phyloP scores from a whole-genome alignment of 2,329 filamentous ascomycete genomes.

The Onygenales sp. region DNA sequence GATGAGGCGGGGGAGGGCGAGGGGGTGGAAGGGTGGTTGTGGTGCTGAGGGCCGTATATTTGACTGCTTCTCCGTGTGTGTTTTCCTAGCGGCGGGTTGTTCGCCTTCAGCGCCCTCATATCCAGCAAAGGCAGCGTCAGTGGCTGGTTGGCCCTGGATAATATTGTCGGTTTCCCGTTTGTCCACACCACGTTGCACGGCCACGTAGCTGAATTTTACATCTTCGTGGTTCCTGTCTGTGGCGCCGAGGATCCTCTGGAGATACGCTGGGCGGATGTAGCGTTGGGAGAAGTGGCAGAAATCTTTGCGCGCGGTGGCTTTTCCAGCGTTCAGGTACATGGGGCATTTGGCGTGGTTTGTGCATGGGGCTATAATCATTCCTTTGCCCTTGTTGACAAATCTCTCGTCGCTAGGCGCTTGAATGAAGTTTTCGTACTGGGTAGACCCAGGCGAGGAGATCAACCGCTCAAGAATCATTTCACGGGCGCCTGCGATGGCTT shows the following conservation, averaged over 20 bases:
- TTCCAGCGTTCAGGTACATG: slow-evolving; percentile 69
- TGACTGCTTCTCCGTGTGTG: slow-evolving; percentile 9
- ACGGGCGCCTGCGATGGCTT: slow-evolving; percentile 77
- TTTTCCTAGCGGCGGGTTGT: neutral
- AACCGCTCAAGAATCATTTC: slow-evolving; percentile 67
- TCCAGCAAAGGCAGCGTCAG: slow-evolving; percentile 61
- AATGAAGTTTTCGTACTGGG: slow-evolving; percentile 29
- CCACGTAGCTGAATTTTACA: slow-evolving; percentile 80
- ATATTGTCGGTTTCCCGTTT: slow-evolving; percentile 35
- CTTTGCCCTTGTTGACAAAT: slow-evolving; percentile 41
- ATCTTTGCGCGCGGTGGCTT: slow-evolving; percentile 68
- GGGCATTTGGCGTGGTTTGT: slow-evolving; percentile 84
- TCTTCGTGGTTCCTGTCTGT: slow-evolving; percentile 76
- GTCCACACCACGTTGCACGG: slow-evolving; percentile 67
- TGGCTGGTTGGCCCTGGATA: slow-evolving; percentile 47
- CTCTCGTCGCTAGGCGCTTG: slow-evolving; percentile 20
- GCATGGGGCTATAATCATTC: slow-evolving; percentile 59
- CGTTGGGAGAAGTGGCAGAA: slow-evolving; percentile 87
- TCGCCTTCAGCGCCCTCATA: slow-evolving; percentile 44
- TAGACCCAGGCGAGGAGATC: slow-evolving; percentile 51
- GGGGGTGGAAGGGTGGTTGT: slow-evolving; percentile 37
- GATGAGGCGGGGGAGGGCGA: slow-evolving; percentile 68
- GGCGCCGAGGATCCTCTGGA: slow-evolving; percentile 63
- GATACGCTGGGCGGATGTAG: slow-evolving; percentile 72
- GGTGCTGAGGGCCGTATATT: slow-evolving; percentile 8